Conservation (phyloP, 2,329 filamentous ascomycete genomes). For the Fusarium cicatricum region DNA sequence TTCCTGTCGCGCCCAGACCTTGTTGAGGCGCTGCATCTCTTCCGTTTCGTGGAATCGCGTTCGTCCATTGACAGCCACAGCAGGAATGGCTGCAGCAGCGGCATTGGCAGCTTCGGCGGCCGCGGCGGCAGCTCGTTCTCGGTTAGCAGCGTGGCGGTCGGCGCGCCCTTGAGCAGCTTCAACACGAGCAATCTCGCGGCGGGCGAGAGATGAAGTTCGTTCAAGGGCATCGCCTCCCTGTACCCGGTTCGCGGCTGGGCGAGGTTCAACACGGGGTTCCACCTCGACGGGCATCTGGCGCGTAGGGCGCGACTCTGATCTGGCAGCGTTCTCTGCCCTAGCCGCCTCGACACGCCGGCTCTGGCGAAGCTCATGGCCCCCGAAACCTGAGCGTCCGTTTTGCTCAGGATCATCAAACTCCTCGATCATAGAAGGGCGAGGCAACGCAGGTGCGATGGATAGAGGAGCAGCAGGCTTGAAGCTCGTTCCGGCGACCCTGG, state of each 20-base stretch:
- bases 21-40: constrained; percentile 61
- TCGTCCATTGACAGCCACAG: constrained; percentile 40
- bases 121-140: constrained; percentile 49
- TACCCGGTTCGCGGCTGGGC: constrained; percentile 26
- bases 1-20: constrained; percentile 65
- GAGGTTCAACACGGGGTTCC: constrained; percentile 34
- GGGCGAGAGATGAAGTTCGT: constrained; percentile 58
- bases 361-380: constrained; percentile 54
- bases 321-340: constrained; percentile 28
- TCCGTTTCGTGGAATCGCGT: constrained; percentile 56
- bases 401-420: constrained; percentile 29
- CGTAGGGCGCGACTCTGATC: constrained; percentile 35
- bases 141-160: constrained; percentile 56
- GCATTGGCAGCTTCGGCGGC: constrained; percentile 45
- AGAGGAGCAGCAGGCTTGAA: constrained; percentile 39
- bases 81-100: constrained; percentile 41
- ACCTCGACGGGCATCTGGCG: constrained; percentile 40
- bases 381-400: constrained; percentile 32
- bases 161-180: constrained; percentile 61
- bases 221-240: constrained; percentile 50
- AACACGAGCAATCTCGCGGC: constrained; percentile 60
- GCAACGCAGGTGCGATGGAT: constrained; percentile 36
- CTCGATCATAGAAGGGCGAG: constrained; percentile 29
- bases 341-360: constrained; percentile 52
- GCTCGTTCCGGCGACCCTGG: constrained; percentile 49